phyloP scores from a whole-genome alignment of 495 filamentous ascomycete genomes.

The Sordaria brevicollis region DNA sequence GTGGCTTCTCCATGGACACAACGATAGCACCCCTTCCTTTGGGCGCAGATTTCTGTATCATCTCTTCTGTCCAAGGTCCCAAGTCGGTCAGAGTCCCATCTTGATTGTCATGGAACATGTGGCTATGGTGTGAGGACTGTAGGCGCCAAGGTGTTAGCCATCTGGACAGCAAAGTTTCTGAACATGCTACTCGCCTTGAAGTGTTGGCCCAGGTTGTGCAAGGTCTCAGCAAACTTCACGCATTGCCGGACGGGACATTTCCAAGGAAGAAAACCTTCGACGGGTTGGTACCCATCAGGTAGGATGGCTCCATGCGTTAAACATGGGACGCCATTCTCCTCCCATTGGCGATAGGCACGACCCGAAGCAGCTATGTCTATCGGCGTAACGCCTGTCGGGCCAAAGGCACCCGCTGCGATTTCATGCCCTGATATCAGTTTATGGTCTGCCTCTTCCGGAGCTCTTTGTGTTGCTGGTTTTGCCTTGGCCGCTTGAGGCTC shows the following conservation, averaged over 20 bases:
- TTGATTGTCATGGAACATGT: slow-evolving; percentile 22
- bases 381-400: neutral
- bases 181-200: slow-evolving; percentile 8
- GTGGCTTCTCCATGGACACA: slow-evolving; percentile 5
- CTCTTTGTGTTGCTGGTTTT: neutral
- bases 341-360: slow-evolving; percentile 13
- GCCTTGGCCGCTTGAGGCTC: neutral
- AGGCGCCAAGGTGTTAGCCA: neutral
- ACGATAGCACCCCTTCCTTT: slow-evolving; percentile 2
- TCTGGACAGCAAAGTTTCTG: neutral
- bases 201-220: slow-evolving; percentile 8
- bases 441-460: neutral
- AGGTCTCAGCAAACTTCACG: neutral
- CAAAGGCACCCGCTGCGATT: neutral
- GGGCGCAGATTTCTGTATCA: slow-evolving; percentile 3
- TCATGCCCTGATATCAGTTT: neutral
- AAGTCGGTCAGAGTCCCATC: slow-evolving; percentile 25
- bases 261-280: slow-evolving; percentile 7
- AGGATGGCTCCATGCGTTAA: slow-evolving; percentile 7
- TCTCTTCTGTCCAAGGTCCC: slow-evolving; percentile 2
- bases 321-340: neutral
- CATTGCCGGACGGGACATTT: slow-evolving; percentile 14
- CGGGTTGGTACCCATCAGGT: slow-evolving; percentile 13
- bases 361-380: slow-evolving; percentile 14
- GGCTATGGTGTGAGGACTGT: slow-evolving; percentile 13